phyloP scores from a whole-genome alignment of 805 yeast species.

The Sugiyamaella floridensis region DNA sequence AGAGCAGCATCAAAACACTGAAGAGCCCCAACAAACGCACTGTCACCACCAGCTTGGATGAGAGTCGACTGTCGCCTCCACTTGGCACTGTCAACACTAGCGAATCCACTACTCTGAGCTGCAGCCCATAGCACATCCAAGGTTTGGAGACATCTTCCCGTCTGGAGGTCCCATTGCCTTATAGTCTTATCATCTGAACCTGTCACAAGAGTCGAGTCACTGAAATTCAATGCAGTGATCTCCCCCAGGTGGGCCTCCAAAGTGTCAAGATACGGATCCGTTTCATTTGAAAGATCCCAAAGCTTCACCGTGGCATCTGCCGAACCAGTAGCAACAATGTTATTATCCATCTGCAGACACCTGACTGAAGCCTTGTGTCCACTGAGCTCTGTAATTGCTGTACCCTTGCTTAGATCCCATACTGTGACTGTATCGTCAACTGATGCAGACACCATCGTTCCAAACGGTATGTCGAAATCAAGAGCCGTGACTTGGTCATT shows the following conservation, averaged over 20 bases:
- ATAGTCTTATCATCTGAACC: slow-evolving; percentile 68
- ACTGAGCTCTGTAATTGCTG: slow-evolving; percentile 43
- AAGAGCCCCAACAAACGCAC: slow-evolving; percentile 49
- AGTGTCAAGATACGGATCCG: slow-evolving; percentile 37
- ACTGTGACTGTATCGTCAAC: slow-evolving; percentile 71
- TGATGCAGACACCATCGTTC: slow-evolving; percentile 69
- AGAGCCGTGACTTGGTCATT: slow-evolving; percentile 46
- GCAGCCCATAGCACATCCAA: slow-evolving; percentile 62
- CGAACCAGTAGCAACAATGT: slow-evolving; percentile 48
- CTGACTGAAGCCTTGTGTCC: slow-evolving; percentile 58
- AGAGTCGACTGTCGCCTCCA: slow-evolving; percentile 9
- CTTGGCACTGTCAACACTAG: slow-evolving; percentile 3
- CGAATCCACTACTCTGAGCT: slow-evolving; percentile 23
- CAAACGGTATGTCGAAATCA: slow-evolving; percentile 70
- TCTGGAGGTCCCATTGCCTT: slow-evolving; percentile 65
- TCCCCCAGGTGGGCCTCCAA: slow-evolving; percentile 63
- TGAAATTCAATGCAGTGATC: slow-evolving; percentile 54
- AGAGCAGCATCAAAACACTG: slow-evolving; percentile 71
- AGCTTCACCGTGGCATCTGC: slow-evolving; percentile 53
- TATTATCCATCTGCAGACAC: slow-evolving; percentile 52
- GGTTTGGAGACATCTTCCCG: slow-evolving; percentile 63
- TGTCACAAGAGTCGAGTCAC: slow-evolving; percentile 48
- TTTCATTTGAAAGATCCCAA: slow-evolving; percentile 45
- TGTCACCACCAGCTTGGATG: slow-evolving; percentile 1
- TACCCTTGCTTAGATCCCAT: slow-evolving; percentile 68